phyloP scores from a whole-genome alignment of 306 rosid species.

The Rubus parviflorus region DNA sequence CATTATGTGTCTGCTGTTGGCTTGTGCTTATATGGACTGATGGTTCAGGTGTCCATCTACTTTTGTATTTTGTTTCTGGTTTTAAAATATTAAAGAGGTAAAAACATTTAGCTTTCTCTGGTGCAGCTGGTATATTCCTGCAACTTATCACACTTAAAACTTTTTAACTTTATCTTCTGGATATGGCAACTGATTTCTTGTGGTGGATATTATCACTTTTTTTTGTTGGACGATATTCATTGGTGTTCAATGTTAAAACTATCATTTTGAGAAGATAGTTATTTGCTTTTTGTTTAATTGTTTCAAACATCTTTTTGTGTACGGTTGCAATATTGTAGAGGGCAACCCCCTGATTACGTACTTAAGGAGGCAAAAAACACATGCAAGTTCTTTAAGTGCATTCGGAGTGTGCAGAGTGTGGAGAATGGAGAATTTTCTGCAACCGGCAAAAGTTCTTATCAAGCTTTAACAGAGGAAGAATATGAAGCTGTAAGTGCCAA shows the following conservation, averaged over 20 bases:
- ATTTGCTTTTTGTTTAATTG: neutral
- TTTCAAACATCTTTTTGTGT: conserved; percentile 17
- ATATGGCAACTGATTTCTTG: neutral
- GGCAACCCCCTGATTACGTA: conserved; percentile 93
- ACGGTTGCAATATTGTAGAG: conserved; percentile 55
- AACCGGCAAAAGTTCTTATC: conserved; percentile 62
- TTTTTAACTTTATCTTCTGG: neutral
- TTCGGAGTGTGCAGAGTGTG: conserved; percentile 62
- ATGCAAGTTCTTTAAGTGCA: conserved; percentile 82
- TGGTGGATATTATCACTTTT: neutral
- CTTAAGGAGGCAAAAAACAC: conserved; percentile 95
- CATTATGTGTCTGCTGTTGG: too few relatives aligned
- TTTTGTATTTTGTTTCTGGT: too few relatives aligned
- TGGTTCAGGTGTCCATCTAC: too few relatives aligned
- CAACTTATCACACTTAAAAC: too few relatives aligned
- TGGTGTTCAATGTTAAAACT: neutral
- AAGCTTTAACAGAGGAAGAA: conserved; percentile 85
- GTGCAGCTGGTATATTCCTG: too few relatives aligned
- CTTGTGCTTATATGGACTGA: too few relatives aligned
- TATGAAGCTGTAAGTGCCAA: conserved; percentile 84
- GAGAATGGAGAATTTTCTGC: conserved; percentile 58
- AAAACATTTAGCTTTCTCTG: too few relatives aligned
- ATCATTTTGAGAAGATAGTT: neutral
- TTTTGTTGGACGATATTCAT: neutral
- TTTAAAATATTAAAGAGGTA: too few relatives aligned